phyloP scores from a whole-genome alignment of 129 eudicot genomes.

The Mikania micrantha region DNA sequence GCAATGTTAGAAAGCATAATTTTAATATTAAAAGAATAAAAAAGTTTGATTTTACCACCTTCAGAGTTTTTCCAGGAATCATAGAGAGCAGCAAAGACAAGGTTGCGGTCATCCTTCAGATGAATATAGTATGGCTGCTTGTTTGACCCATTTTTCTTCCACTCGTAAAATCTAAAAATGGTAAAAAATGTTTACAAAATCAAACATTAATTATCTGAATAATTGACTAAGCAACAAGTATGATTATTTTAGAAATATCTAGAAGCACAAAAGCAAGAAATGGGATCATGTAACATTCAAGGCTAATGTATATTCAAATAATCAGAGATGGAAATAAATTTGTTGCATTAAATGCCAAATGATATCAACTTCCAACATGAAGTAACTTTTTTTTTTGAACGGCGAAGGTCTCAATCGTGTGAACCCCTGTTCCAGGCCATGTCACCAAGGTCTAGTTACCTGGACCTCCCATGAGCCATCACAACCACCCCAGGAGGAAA shows the following conservation, averaged over 20 bases:
- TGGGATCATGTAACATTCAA: not conserved
- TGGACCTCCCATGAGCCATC: no score
- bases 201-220: not conserved
- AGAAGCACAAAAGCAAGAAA: not conserved
- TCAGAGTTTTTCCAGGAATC: conserved; percentile 92
- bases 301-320: not conserved
- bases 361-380: not conserved
- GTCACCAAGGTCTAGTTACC: no score
- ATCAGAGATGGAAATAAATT: not conserved
- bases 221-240: not conserved
- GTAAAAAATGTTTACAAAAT: not conserved
- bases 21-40: not conserved
- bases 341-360: not conserved
- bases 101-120: conserved; percentile 72
- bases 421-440: no score
- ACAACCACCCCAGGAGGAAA: no score
- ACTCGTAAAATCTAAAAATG: conserved; percentile 80
- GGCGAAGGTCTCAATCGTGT: no score
- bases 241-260: not conserved
- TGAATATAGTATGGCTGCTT: conserved; percentile 94
- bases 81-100: conserved; percentile 93
- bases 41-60: conserved; percentile 41
- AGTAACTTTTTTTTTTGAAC: no score
- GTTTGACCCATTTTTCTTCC: conserved; percentile 89
- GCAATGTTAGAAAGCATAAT: not conserved